A percentile compares a stretch with the other conserved stretches of the same genome.
Conservation (phyloP, 2,329 filamentous ascomycete genomes). For the Talaromyces sp. region DNA sequence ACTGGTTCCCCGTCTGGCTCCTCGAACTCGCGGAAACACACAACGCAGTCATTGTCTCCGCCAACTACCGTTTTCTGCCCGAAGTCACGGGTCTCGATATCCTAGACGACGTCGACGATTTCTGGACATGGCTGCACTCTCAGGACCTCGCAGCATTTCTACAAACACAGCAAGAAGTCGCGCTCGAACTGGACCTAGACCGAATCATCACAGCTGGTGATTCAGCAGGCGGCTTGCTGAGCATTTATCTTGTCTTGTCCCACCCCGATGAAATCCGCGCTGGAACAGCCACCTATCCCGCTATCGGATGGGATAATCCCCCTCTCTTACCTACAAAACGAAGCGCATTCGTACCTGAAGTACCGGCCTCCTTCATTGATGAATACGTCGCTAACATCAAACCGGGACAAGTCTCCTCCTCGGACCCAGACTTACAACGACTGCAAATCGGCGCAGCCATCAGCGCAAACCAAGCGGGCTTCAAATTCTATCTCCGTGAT, state of each 20-base stretch:
- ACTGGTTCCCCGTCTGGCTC: conserved; percentile 32
- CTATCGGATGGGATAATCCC: conserved; percentile 13
- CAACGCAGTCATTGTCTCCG: conserved; percentile 45
- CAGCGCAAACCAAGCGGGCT: conserved; percentile 24
- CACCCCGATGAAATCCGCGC: conserved; percentile 33
- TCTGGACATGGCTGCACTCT: conserved; percentile 46
- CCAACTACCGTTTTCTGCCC: conserved; percentile 51
- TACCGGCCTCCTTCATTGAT: conserved; percentile 21
- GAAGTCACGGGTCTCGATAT: conserved; percentile 49
- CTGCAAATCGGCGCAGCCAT: conserved; percentile 25
- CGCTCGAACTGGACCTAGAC: conserved; percentile 25
- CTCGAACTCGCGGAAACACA: conserved; percentile 39
- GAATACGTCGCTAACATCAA: conserved; percentile 19
- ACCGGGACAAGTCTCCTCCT: conserved; percentile 23
- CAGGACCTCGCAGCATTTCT: conserved; percentile 22
- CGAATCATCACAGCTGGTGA: conserved; percentile 32
- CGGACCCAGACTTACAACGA: conserved; percentile 18
- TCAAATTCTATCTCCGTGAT: conserved; percentile 25
- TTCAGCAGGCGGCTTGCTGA: conserved; percentile 34
- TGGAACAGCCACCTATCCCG: conserved; percentile 34
- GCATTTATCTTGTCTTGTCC: conserved; percentile 29
- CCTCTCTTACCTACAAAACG: conserved; percentile 17
- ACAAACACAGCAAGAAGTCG: conserved; percentile 6
- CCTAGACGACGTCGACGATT: conserved; percentile 46
- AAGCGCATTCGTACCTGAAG: conserved; percentile 21